Percentiles rank a stretch among this genome's conserved stretches.
Conservation (phyloP, 2,329 filamentous ascomycete genomes). For the Fusarium fujikuroi region DNA sequence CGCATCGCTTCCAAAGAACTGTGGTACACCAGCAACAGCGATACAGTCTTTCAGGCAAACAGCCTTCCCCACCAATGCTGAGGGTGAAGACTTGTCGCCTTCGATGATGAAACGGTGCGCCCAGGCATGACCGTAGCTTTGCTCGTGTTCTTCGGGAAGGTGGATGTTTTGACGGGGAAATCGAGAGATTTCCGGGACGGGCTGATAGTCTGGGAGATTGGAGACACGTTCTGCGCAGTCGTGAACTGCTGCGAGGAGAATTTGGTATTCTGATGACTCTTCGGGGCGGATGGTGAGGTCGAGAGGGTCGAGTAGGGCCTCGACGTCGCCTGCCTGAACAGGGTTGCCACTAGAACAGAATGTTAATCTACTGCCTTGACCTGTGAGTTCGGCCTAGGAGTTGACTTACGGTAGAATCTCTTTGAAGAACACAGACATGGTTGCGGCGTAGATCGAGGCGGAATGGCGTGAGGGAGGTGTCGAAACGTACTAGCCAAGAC, state of each 20-base stretch:
- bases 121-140: conserved; percentile 58
- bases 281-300: conserved; percentile 51
- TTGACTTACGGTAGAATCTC: conserved; percentile 47
- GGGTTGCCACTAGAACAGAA: conserved; percentile 49
- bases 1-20: conserved; percentile 63
- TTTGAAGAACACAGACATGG: conserved; percentile 55
- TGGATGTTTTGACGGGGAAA: conserved; percentile 59
- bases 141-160: conserved; percentile 55
- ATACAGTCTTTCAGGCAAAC: conserved; percentile 66
- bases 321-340: conserved; percentile 53
- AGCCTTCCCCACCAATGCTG: conserved; percentile 52
- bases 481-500: not conserved
- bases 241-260: conserved; percentile 61
- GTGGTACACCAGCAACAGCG: conserved; percentile 63
- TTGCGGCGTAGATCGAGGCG: not conserved
- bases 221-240: conserved; percentile 60
- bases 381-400: too few species aligned
- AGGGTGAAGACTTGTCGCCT: conserved; percentile 43
- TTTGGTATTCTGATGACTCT: conserved; percentile 57
- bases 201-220: conserved; percentile 59
- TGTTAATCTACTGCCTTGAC: not conserved
- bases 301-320: conserved; percentile 49
- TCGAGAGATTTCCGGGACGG: conserved; percentile 53
- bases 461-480: not conserved
- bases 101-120: conserved; percentile 60